Base-by-base conservation (phyloP, 2,329 filamentous ascomycete species). In the Colletotrichum orchidophilum region DNA sequence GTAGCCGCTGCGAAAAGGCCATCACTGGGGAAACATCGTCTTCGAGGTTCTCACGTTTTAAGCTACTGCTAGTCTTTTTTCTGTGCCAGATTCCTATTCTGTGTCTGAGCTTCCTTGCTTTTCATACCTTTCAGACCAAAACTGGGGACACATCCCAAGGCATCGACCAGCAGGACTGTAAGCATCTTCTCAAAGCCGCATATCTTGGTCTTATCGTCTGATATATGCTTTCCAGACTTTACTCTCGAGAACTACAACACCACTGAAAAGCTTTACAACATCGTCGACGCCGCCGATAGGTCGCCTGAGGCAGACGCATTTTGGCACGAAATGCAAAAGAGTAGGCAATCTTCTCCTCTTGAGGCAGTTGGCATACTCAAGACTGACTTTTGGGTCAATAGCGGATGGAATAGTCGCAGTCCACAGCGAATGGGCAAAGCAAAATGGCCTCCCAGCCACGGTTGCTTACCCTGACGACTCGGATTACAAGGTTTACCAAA, bases 321-420 rank as follows among this genome's bases (percentile, higher is more conserved):
- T 18, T 46, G 39, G 39, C 39, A 46, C 11, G 39, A 46, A 3
- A 15, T 46, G 2, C 39, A 46, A 18, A 46, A 46, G 39, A 46
- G 39, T 21, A 11, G 1, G 0, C 3, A n/a, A 3, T 18, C 18
- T 21, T 3, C 18, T 21, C 6, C 5, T 1, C 18, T 18, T 3
- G 18, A 42, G 7, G 15, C 8, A 46, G 5, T n/a, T n/a, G 39
- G 3, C 18, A 9, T 12, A 12, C 8, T 11, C 15, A 11, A 27
- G 11, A 39, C 55, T 27, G 8, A 42, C 11, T 5, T 24, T 15
- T 24, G 0, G 11, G 1, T 39, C 2, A 24, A 8, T 7, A 58
- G 55, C 55, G 13, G 39, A 58, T 6, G 57, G 63, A 11, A 62
- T 66, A 13, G 57, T 66, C 12, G 24, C 24, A 1, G 46, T 62